Base-by-base conservation (phyloP, 169 alveolate species). In the Eimeria acervulina region DNA sequence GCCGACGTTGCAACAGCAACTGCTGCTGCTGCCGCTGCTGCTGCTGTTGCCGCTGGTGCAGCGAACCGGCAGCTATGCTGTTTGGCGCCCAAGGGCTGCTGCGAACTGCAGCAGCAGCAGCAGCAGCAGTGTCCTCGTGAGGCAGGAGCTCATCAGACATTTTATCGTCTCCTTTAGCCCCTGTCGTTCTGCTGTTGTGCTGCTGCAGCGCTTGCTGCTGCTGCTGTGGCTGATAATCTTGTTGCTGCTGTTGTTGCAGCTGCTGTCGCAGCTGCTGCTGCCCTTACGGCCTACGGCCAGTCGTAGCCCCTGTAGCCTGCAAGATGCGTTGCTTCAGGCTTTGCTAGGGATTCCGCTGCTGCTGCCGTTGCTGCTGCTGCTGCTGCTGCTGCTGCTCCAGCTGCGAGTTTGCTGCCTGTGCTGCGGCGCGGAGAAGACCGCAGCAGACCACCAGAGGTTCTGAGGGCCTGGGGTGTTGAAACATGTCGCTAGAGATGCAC, bases 31-130 rank as follows among this genome's bases (percentile, higher is more conserved):
- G 87, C 61, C 17, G 87, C 63, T 38, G 87, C 87, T 76, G 87
- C 87, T 76, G 87, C 87, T 23, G 87, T 61, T 38, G 87, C 36
- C 17, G 87, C 61, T 76, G 87, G n/a, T 76, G 87, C 87, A 38
- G 36, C 55, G 87, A 23, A 44, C 17, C 87, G 13, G 52, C 87
- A 42, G 47, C 15, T 38, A 4, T 33, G 36, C 17, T 38, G 55
- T 55, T 26, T 4, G 87, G 87, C 19, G 87, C 87, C 87, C 87
- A 76, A 8, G 63, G 63, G 33, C 87, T 76, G 87, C 87, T 36
- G 87, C 87, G 87, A 15, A 21, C 28, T 10, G 51, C 87, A 12
- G 87, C 87, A 38, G 87, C 87, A 76, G 87, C 40, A 8, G 66
- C 66, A 8, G 80, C 80, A 21, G 87, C 51, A 76, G 59, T 19